Percentiles rank a stretch among this genome's conserved stretches.
These are phyloP conservation scores for Melaleuca alternifolia DNA, from an alignment of 345 rosid species.

Conservation along the genomic window DNA sequence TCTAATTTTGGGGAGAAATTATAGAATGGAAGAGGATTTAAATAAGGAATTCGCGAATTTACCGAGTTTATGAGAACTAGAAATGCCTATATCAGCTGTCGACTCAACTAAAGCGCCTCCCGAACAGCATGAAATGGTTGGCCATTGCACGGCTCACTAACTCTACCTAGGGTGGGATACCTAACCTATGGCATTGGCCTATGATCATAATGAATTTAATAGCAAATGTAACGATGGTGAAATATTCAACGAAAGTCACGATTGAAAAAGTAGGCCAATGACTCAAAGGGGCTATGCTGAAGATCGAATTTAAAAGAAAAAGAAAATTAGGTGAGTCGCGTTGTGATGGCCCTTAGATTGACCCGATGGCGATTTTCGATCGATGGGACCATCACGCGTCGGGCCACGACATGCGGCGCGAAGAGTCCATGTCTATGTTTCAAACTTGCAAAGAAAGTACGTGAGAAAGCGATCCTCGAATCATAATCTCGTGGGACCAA, in stretches of 20 bases:
- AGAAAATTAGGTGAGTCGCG: not conserved
- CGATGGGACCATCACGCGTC: not conserved
- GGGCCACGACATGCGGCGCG: no score
- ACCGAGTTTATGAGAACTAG: not conserved
- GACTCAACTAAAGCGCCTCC: no score
- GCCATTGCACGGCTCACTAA: no score
- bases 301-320: not conserved
- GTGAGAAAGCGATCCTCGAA: no score
- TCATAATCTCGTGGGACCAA: no score
- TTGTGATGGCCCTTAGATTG: not conserved
- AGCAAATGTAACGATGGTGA: not conserved
- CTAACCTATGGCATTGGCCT: no score
- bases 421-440: no score
- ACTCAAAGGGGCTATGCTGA: not conserved
- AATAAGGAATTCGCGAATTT: fast-evolving
- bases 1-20: not conserved
- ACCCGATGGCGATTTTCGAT: not conserved
- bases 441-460: no score
- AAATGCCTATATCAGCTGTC: not conserved
- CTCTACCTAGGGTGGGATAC: no score
- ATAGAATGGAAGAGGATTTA: not conserved
- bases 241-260: not conserved
- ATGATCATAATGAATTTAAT: not conserved
- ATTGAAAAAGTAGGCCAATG: not conserved
- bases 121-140: no score